Evolutionary conservation across 805 yeast genomes (phyloP), one percentile per base, ranked within the genome.

Genomic region (Scheffersomyces lignosus): DNA sequence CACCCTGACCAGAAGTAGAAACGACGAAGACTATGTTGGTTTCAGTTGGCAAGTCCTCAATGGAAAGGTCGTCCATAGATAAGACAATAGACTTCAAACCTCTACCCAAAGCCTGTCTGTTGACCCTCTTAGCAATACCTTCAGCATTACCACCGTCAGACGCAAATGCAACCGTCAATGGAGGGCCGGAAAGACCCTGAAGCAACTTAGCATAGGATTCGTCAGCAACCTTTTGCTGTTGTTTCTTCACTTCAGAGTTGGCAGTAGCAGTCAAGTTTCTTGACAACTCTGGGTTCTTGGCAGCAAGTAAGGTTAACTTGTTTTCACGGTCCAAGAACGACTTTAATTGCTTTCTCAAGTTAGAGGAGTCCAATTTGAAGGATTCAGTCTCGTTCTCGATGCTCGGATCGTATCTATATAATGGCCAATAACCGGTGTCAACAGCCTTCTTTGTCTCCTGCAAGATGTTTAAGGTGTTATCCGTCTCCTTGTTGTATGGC

Each of bases 371-470:
- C 37, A 91, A 73, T 51, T 79, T 79, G 74, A 91, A 91, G n/a
- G 80, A 77, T 24, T 69, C 72, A 3, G 64, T 58, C 13, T 67
- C 75, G 25, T 66, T 67, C 31, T 71, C 75, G 33, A 73, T 60
- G 7, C 60, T 46, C 38, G 97, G 96, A 50, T 87, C 75, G 66
- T 75, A 91, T 58, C 96, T 75, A 68, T 90, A 91, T 44, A 91
- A 73, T 32, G 98, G 98, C 95, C 97, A 89, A 67, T 84, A 83
- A n/a, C 98, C 98, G 23, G 89, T 71, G 52, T 87, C 96, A 31
- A 91, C 95, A 15, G 96, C 91, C 44, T 66, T 69, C 62, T 91
- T 91, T 23, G 97, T 90, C 58, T 87, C 93, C 58, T 85, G 82
- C 51, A 91, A 72, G 30, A 90, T 79, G 17, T 80, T 76, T 48